These are phyloP conservation scores for Chaetomium cochliodes DNA, from an alignment of 495 filamentous ascomycete genomes.

Conservation along the genomic window DNA sequence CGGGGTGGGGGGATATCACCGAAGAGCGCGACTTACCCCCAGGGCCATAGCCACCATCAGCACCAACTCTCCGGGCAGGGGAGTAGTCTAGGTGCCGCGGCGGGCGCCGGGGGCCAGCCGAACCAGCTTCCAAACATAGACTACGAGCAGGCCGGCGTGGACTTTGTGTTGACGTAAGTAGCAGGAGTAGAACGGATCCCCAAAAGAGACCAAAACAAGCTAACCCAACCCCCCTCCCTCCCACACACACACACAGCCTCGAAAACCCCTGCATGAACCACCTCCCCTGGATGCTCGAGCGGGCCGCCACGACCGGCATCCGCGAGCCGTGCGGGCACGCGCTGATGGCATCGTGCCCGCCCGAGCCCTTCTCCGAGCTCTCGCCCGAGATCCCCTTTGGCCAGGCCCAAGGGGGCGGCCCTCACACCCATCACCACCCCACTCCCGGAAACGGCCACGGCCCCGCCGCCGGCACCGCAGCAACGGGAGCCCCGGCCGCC, in stretches of 20 bases:
- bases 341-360: conserved; percentile 85
- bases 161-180: conserved; percentile 85
- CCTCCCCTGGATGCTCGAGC: conserved; percentile 70
- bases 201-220: background rate
- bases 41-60: conserved; percentile 38
- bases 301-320: conserved; percentile 52
- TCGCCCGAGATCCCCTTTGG: conserved; percentile 53
- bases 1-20: conserved; percentile 38
- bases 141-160: conserved; percentile 85
- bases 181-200: conserved; percentile 50
- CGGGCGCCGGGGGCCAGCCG: conserved; percentile 19
- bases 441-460: background rate
- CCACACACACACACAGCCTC: too few species aligned
- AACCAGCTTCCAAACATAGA: conserved; percentile 56
- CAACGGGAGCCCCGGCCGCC: background rate
- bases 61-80: conserved; percentile 26
- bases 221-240: background rate
- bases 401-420: conserved; percentile 18
- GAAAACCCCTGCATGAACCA: conserved; percentile 95
- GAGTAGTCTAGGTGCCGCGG: conserved; percentile 9
- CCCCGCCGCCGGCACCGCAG: background rate
- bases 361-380: conserved; percentile 52
- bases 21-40: conserved; percentile 35
- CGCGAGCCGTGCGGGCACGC: conserved; percentile 69
- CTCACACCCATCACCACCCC: background rate